These are phyloP conservation scores for Neurospora terricola DNA, from an alignment of 495 filamentous ascomycete species.

Conservation along the genomic window DNA sequence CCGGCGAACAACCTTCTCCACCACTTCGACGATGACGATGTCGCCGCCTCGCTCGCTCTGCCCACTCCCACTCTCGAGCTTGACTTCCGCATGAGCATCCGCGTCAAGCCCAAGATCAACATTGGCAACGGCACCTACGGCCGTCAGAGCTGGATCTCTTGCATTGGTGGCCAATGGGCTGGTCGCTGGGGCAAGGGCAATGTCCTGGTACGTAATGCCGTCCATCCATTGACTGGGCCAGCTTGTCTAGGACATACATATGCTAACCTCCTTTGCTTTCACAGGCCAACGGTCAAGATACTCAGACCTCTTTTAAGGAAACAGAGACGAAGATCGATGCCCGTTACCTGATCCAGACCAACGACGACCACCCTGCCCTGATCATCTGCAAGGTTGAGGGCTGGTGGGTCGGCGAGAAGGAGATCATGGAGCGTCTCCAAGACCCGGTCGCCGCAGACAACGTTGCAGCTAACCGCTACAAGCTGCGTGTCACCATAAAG, in stretches of 20 bases:
- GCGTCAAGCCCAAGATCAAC: conserved; percentile 21
- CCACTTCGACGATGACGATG: conserved; percentile 23
- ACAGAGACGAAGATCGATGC: conserved; percentile 18
- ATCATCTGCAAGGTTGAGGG: conserved; percentile 21
- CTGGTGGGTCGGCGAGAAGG: conserved; percentile 20
- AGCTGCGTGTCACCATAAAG: conserved; percentile 17
- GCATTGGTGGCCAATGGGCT: conserved; percentile 20
- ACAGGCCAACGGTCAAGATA: conserved; percentile 20
- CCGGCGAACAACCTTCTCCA: conserved; percentile 19
- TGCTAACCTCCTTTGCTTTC: background rate
- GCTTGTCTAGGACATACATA: background rate
- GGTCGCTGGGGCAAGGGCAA: conserved; percentile 21
- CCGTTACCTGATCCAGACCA: conserved; percentile 20
- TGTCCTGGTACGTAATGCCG: conserved; percentile 10
- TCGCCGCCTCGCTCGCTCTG: conserved; percentile 17
- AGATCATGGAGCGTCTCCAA: conserved; percentile 22
- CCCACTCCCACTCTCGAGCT: conserved; percentile 16
- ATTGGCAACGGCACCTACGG: conserved; percentile 12
- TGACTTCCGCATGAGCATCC: conserved; percentile 22
- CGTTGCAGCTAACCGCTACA: conserved; percentile 18
- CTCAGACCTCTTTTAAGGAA: conserved; percentile 16
- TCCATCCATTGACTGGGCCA: background rate
- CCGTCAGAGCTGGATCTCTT: conserved; percentile 17
- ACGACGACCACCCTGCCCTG: conserved; percentile 19
- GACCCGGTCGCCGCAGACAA: conserved; percentile 21